Conservation (phyloP, 805 yeast species). For the Clavispora vitiphila region DNA sequence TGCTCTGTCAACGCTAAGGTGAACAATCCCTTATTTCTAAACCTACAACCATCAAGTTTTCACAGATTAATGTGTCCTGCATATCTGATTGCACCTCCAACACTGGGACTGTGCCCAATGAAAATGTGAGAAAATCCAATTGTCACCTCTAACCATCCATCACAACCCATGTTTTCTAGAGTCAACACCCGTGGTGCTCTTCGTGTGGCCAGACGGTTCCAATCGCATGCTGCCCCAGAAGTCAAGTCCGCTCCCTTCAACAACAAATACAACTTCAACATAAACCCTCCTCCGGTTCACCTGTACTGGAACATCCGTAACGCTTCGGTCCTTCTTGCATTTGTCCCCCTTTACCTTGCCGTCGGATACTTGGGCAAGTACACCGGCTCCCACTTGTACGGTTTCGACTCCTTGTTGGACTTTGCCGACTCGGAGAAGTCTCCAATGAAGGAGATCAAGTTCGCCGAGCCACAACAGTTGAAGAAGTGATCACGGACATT, state of each 20-base stretch:
- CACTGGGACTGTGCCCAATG: slow-evolving; percentile 7
- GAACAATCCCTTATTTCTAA: no score
- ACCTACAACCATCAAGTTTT: not conserved
- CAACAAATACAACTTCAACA: slow-evolving; percentile 39
- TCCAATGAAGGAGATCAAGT: slow-evolving; percentile 32
- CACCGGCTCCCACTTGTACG: slow-evolving; percentile 24
- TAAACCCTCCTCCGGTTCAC: slow-evolving; percentile 41
- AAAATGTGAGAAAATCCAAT: slow-evolving; percentile 10
- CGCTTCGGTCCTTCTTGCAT: slow-evolving; percentile 31
- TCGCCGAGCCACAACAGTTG: slow-evolving; percentile 32
- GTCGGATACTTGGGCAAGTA: slow-evolving; percentile 32
- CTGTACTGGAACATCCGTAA: slow-evolving; percentile 41
- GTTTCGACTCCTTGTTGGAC: slow-evolving; percentile 27
- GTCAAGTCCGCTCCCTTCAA: slow-evolving; percentile 28
- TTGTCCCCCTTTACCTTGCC: slow-evolving; percentile 32
- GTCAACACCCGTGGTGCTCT: slow-evolving; percentile 17
- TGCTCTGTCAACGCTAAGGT: no score
- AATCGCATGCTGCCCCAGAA: slow-evolving; percentile 19
- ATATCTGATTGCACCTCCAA: not conserved
- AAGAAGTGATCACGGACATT: slow-evolving; percentile 5
- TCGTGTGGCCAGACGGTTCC: slow-evolving; percentile 25
- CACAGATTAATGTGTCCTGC: slow-evolving; percentile 2
- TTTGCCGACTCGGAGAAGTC: slow-evolving; percentile 36
- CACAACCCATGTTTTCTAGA: slow-evolving; percentile 25
- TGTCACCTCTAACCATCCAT: not conserved